Evolutionary conservation across 352 stramenopile species (phyloP), one percentile per base, ranked within the genome.

Genomic region (Phytophthora multivora): DNA sequence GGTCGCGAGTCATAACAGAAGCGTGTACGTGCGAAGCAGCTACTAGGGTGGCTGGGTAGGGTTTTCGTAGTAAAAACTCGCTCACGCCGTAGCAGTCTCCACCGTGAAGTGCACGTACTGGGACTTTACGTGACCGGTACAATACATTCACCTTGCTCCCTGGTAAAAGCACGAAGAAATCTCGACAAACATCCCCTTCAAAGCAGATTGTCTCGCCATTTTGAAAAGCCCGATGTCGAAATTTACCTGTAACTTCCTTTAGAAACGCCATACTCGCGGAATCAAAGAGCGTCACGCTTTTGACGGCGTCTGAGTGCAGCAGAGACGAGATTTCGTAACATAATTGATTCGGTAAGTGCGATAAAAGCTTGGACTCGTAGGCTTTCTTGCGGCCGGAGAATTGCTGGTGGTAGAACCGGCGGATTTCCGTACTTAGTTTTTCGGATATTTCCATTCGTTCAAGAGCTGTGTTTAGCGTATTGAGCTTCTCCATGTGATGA

Each of bases 401-500:
- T 43, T 93, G 81, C 25, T 83, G 72, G 26, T 90, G 78, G 50
- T 93, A 93, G 33, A 83, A 91, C 13, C 70, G 74, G 4, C 81
- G 79, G 16, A 70, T 57, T 36, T 70, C 55, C 1, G 16, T 13
- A n/a, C 62, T 70, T 13, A 70, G 12, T 11, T 66, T 56, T 15
- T 83, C 69, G 0, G 79, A 87, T 28, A 93, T 75, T 4, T 55
- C 23, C 45, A 84, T 83, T 15, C 81, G 75, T 25, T 79, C 70
- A 2, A 93, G 50, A 8, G 86, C 69, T 0, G 71, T 61, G 39
- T 91, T 90, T 13, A 87, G 67, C 6, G 66, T 61, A 33, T 89
- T 89, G 39, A 91, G 63, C 26, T 79, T 79, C 38, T 93, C 80
- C 39, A 86, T 69, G 36, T 86, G 67, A n/a, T 89, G 75, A 23